Percentiles rank a stretch among this genome's conserved stretches.
phyloP scores from a whole-genome alignment of 352 stramenopile species.

The Phytopythium boreale region DNA sequence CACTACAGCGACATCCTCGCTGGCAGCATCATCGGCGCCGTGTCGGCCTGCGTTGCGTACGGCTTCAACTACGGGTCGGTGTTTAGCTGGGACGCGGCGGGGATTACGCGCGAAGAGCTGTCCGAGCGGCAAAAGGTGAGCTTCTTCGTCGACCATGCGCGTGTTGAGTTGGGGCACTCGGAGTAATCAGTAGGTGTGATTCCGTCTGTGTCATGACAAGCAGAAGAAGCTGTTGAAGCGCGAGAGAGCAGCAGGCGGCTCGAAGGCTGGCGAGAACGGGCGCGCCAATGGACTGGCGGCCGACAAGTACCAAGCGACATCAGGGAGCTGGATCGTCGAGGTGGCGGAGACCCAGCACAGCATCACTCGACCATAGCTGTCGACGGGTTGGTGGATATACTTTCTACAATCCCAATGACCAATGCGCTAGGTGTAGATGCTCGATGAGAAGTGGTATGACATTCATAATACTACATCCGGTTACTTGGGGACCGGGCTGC shows the following conservation, averaged over 20 bases:
- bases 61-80: conserved; percentile 64
- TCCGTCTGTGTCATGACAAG: too few relatives aligned
- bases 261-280: too few relatives aligned
- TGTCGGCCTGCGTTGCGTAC: conserved; percentile 38
- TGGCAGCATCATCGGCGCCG: conserved; percentile 47
- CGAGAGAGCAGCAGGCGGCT: not conserved
- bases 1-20: conserved; percentile 75
- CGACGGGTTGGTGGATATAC: too few relatives aligned
- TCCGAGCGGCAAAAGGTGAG: conserved; percentile 19
- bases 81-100: conserved; percentile 46
- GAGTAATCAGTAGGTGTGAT: not conserved
- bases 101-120: conserved; percentile 36
- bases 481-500: not conserved
- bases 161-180: not conserved
- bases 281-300: not conserved
- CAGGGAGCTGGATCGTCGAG: not conserved
- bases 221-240: not conserved
- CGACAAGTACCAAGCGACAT: not conserved
- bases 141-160: not conserved
- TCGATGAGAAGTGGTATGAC: too few relatives aligned
- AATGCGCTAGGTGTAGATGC: too few relatives aligned
- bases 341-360: not conserved
- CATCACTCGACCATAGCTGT: not conserved
- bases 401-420: too few relatives aligned
- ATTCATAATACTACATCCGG: not conserved